A percentile compares a stretch with the other conserved stretches of the same genome.
Conservation (phyloP, 2,329 filamentous ascomycete genomes). For the Cytospora leucostoma region DNA sequence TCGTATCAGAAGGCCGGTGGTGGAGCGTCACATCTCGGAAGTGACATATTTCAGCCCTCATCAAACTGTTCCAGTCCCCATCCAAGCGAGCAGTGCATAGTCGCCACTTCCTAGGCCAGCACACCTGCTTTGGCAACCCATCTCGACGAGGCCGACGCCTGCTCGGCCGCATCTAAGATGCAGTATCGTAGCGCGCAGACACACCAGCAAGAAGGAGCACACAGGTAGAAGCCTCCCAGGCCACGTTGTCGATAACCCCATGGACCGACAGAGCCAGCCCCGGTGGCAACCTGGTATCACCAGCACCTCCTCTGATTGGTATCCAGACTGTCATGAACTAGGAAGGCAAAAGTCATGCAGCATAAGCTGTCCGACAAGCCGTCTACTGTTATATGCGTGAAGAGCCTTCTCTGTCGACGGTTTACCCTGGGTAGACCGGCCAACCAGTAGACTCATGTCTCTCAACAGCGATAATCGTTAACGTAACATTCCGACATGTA, state of each 20-base stretch:
- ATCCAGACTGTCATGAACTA: too few relatives aligned
- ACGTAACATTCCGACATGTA: not conserved
- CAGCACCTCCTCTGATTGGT: too few relatives aligned
- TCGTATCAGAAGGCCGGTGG: not conserved
- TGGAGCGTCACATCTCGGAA: not conserved
- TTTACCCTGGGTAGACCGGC: not conserved
- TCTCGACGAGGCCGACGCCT: not conserved
- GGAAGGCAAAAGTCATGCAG: too few relatives aligned
- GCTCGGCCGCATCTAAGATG: not conserved
- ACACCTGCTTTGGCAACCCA: not conserved
- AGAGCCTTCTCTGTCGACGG: too few relatives aligned
- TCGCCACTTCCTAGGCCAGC: not conserved
- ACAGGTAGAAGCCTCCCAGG: too few relatives aligned
- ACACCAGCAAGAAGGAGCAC: too few relatives aligned
- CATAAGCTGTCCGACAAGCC: too few relatives aligned
- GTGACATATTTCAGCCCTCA: not conserved
- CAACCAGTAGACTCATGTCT: not conserved
- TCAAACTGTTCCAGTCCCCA: not conserved
- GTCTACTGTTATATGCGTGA: too few relatives aligned
- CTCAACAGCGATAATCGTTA: not conserved
- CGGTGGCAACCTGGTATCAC: too few relatives aligned
- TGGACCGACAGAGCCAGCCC: too few relatives aligned
- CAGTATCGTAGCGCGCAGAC: too few relatives aligned
- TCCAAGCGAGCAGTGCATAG: not conserved
- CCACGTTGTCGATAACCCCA: too few relatives aligned